Percentiles rank a stretch among this genome's conserved stretches.
These are phyloP conservation scores for Epichloe glyceriae DNA, from an alignment of 2,329 filamentous ascomycete species.

Conservation along the genomic window DNA sequence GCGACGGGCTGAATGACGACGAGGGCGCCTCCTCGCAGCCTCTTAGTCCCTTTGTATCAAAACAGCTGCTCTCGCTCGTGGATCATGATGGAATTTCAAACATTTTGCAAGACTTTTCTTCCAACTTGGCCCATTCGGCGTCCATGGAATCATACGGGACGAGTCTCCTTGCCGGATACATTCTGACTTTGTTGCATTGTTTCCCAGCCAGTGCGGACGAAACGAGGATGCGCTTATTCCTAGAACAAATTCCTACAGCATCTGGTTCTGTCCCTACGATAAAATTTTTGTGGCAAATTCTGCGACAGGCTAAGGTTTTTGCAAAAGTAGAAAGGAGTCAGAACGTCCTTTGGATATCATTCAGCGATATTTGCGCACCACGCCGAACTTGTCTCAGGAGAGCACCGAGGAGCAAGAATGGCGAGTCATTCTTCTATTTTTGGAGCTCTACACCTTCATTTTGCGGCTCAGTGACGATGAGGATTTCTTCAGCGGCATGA, in stretches of 20 bases:
- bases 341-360: conserved; percentile 18
- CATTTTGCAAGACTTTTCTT: conserved; percentile 21
- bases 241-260: conserved; percentile 28
- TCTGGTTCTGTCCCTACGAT: conserved; percentile 43
- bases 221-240: conserved; percentile 86
- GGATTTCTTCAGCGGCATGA: conserved; percentile 65
- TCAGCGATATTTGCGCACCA: conserved; percentile 17
- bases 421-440: conserved; percentile 77
- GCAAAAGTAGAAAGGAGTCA: conserved; percentile 17
- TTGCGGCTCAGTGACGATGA: conserved; percentile 91
- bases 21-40: conserved; percentile 6
- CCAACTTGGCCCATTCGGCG: conserved; percentile 18
- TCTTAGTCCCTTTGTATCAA: conserved; percentile 45
- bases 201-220: conserved; percentile 76
- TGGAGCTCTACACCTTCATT: conserved; percentile 89
- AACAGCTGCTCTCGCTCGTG: conserved; percentile 57
- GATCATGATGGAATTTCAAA: conserved; percentile 59
- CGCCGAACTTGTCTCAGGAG: conserved; percentile 14
- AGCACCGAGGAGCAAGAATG: conserved; percentile 47
- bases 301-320: conserved; percentile 30
- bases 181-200: conserved; percentile 69
- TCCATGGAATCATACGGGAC: conserved; percentile 25
- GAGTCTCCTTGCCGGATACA: conserved; percentile 71
- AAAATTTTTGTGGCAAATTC: conserved; percentile 68
- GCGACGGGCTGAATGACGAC: conserved; percentile 7